phyloP scores from a whole-genome alignment of 2,329 filamentous ascomycete genomes.

The Pseudogymnoascus sp. region DNA sequence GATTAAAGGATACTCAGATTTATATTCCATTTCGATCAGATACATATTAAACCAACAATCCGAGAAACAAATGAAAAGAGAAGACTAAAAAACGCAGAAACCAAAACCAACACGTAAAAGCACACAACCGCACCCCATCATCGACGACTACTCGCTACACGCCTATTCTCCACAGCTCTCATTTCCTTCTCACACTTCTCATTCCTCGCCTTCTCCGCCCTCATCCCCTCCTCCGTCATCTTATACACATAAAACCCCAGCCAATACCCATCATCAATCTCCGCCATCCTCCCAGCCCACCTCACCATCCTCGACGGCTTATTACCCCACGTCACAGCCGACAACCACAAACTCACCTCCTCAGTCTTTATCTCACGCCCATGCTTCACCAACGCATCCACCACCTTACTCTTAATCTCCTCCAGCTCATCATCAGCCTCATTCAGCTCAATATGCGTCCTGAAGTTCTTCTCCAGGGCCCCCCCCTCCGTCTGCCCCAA shows the following conservation, averaged over 20 bases:
- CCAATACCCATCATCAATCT: background rate
- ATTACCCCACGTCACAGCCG: background rate
- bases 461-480: background rate
- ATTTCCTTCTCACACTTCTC: background rate
- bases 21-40: background rate
- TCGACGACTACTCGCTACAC: too few species aligned
- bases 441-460: background rate
- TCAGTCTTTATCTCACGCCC: background rate
- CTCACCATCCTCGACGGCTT: background rate
- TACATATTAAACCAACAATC: background rate
- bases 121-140: background rate
- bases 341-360: background rate
- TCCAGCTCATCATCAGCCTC: background rate
- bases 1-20: background rate
- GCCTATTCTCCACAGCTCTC: background rate
- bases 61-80: background rate
- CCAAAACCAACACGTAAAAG: background rate
- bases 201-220: background rate
- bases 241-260: background rate
- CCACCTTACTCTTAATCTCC: background rate
- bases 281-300: background rate
- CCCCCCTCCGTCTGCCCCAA: background rate
- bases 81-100: background rate
- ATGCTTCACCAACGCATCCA: too few species aligned
- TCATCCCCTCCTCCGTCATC: background rate